Base-by-base conservation (phyloP, 1,284 basidiomycete genomes). In the Ustilago tritici region DNA sequence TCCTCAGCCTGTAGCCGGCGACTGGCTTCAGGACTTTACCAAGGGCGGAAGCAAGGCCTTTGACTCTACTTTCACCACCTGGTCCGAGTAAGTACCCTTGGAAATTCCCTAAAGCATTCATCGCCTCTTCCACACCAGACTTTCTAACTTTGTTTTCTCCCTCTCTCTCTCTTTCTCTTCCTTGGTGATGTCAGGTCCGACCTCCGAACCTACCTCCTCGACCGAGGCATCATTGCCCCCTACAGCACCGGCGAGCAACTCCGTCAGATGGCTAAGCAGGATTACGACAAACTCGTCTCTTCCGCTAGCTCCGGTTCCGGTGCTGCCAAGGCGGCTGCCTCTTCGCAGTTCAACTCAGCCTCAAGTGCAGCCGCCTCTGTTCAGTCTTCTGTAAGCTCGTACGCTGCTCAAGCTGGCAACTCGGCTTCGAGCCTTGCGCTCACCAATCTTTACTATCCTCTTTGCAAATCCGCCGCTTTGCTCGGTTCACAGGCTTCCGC, bases 171-270 rank as follows among this genome's bases (percentile, higher is more conserved):
- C 35, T 34, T 17, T 31, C n/a, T 23, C 4, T 23, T 7, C 2
- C 9, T 41, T 49, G 1, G 2, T 1, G 23, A 28, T 28, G 2
- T 23, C 61, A 77, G 74, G 31, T 81, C 78, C 28, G 75, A 78
- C 56, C 76, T 86, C 19, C 84, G 84, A 34, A 72, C 78, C 43
- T 86, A 84, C 71, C 78, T 86, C 15, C 80, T 85, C 19, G 84
- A 86, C 60, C 80, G 83, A 15, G 84, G 84, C 68, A 78, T 85
- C 65, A 74, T 85, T 34, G 79, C 84, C 15, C 84, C 84, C 47
- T 73, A 74, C 58, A 77, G 77, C 41, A 84, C 76, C 8, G 69
- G 73, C 49, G 84, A 86, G 67, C 73, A 84, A 70, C 78, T 86
- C 11, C 78, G 82, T 19, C 67, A 72, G 61, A 61, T 84, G 41